Base-by-base conservation (phyloP, 768 basidiomycete species). In the Pisolithus tinctorius region DNA sequence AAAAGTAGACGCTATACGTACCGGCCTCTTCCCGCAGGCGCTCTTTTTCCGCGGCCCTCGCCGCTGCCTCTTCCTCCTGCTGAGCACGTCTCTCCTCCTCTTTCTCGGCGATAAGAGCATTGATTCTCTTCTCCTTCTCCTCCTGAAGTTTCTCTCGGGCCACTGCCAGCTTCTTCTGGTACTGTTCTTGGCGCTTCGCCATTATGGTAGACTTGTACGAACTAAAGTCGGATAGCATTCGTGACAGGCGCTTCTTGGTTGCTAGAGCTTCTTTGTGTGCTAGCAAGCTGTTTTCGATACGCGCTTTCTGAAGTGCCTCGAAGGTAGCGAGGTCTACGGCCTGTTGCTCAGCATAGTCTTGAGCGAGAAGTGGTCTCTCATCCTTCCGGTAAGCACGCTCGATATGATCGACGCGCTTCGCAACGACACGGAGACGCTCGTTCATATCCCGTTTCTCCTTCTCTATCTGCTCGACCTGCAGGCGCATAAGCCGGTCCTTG, bases 371-470 rank as follows among this genome's bases (percentile, higher is more conserved):
- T 0, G 93, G 88, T 6, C 84, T 79, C 65, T 98, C 95, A 45
- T 93, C 93, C 67, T 93, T 92, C 58, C 95, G 86, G 71, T 86
- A 89, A 0, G 94, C 93, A 49, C 93, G 91, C 70, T 98, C 95
- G 65, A 88, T 66, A 71, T 99, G 95, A 64, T 98, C 96, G 59
- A 97, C 80, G 25, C 93, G 86, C 71, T 98, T 98, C 36, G 83
- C 66, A 41, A 85, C 78, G 57, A 94, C 81, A 23, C 92, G 84
- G 45, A 95, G 76, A 20, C 87, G 80, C 60, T 93, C 88, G 51
- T 77, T 78, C 56, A 90, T 74, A 58, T 93, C 88, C 60, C 82
- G 86, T 77, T 93, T 95, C 72, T 98, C 94, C 72, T 95, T 96
- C 73, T 96, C 96, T 42, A 97, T 77, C 63, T 97, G 93, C 58